phyloP scores from a whole-genome alignment of 2,329 filamentous ascomycete species.

The Ophiostoma quercus region DNA sequence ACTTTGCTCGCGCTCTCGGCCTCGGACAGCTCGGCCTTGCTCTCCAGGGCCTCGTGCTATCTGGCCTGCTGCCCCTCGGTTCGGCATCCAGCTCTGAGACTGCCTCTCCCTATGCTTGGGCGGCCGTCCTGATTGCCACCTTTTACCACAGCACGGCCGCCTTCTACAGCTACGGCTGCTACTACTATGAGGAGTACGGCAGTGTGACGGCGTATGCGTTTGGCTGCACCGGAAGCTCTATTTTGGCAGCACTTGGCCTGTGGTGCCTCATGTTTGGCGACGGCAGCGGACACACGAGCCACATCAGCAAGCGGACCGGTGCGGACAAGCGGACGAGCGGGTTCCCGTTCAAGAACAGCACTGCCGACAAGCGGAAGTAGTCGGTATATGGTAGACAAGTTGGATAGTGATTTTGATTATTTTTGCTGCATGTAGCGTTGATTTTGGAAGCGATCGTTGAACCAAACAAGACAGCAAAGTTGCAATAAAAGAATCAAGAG shows the following conservation, averaged over 20 bases:
- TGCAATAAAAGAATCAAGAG: too few species aligned
- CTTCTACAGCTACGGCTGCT: conserved; percentile 65
- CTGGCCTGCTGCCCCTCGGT: conserved; percentile 60
- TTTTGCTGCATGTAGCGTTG: not conserved
- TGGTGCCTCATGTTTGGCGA: conserved; percentile 51
- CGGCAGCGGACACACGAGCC: conserved; percentile 29
- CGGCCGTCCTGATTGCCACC: conserved; percentile 60
- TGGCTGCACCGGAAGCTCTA: conserved; percentile 50
- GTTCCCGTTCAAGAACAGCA: conserved; percentile 38
- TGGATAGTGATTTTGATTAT: not conserved
- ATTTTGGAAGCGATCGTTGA: not conserved
- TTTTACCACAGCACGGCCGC: conserved; percentile 59
- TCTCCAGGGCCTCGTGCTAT: conserved; percentile 60
- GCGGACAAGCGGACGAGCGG: conserved; percentile 41
- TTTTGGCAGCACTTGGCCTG: conserved; percentile 56
- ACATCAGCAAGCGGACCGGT: conserved; percentile 38
- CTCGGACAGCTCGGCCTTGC: conserved; percentile 62
- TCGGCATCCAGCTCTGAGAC: conserved; percentile 42
- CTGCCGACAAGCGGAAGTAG: conserved; percentile 34
- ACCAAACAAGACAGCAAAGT: too few species aligned
- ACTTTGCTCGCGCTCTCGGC: conserved; percentile 68
- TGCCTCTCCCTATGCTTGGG: conserved; percentile 58
- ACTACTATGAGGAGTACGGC: conserved; percentile 50
- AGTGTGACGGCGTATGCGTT: conserved; percentile 57
- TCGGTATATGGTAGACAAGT: not conserved